phyloP scores from a whole-genome alignment of 1,139 yeast genomes.

The Waltiozyma sp. region DNA sequence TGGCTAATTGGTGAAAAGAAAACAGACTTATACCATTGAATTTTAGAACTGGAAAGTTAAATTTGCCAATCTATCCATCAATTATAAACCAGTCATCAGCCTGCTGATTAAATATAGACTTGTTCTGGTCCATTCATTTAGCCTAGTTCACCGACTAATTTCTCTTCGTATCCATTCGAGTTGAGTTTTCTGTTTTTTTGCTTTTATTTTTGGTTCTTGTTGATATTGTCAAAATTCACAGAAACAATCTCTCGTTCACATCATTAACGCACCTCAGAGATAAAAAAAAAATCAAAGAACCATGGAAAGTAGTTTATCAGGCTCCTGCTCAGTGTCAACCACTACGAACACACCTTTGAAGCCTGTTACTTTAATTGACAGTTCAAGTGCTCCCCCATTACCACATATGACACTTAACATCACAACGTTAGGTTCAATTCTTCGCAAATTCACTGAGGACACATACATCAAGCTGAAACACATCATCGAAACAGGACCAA shows the following conservation, averaged over 20 bases:
- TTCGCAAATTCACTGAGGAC: conserved; percentile 50
- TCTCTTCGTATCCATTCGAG: background rate
- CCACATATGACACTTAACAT: conserved; percentile 74
- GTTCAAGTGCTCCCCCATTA: conserved; percentile 20
- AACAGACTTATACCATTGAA: background rate
- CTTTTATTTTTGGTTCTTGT: no score
- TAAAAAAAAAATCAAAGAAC: no score
- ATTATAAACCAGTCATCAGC: no score
- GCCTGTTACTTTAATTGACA: no score
- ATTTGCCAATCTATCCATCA: no score
- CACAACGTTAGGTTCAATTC: conserved; percentile 47
- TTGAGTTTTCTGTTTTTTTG: background rate
- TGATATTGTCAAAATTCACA: no score
- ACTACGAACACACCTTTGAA: no score
- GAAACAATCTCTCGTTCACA: no score
- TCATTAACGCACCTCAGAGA: no score
- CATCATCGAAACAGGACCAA: conserved; percentile 44
- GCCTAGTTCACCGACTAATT: background rate
- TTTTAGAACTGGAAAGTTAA: no score
- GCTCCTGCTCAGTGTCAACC: background rate
- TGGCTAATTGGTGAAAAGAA: background rate
- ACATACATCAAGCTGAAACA: conserved; percentile 56
- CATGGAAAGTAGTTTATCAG: no score
- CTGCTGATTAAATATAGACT: background rate
- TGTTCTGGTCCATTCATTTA: background rate